Evolutionary conservation across 2,329 filamentous ascomycete genomes (phyloP).

Genomic region (Aspergillus costaricaensis): DNA sequence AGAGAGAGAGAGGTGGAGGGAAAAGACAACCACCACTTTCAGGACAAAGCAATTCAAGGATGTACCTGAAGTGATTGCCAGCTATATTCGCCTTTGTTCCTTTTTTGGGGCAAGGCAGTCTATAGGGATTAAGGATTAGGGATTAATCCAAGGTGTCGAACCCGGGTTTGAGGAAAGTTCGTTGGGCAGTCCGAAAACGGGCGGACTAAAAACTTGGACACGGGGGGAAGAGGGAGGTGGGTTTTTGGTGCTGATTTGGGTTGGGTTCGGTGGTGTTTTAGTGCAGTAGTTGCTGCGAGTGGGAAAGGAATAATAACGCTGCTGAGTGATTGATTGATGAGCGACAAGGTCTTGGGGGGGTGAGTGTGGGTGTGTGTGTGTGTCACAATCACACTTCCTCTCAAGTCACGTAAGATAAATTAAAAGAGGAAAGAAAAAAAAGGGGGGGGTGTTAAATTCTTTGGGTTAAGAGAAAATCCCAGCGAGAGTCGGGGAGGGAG

Average conservation of each 20-base stretch:
- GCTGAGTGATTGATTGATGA: neutral
- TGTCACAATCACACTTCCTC: conserved; percentile 5
- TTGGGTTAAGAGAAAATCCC: neutral
- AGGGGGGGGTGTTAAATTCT: neutral
- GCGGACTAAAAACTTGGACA: conserved; percentile 14
- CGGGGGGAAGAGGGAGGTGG: neutral
- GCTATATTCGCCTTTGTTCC: conserved; percentile 7
- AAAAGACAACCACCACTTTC: conserved; percentile 20
- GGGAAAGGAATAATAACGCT: neutral
- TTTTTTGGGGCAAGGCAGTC: conserved; percentile 1
- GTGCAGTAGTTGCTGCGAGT: neutral
- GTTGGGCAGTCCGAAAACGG: conserved; percentile 21
- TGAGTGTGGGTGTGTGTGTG: neutral
- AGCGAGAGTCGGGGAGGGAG: neutral
- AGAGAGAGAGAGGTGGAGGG: no score
- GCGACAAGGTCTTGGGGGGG: neutral
- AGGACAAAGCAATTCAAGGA: conserved; percentile 25
- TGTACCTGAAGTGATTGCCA: conserved; percentile 11
- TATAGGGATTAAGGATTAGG: conserved; percentile 8
- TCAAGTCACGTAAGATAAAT: neutral
- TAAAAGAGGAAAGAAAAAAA: neutral
- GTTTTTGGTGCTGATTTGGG: neutral
- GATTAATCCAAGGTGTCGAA: neutral
- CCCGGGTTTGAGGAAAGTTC: conserved; percentile 12
- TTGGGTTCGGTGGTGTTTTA: neutral